Evolutionary conservation across 2,329 filamentous ascomycete genomes (phyloP).

Genomic region (Colletotrichum gloeosporioides): DNA sequence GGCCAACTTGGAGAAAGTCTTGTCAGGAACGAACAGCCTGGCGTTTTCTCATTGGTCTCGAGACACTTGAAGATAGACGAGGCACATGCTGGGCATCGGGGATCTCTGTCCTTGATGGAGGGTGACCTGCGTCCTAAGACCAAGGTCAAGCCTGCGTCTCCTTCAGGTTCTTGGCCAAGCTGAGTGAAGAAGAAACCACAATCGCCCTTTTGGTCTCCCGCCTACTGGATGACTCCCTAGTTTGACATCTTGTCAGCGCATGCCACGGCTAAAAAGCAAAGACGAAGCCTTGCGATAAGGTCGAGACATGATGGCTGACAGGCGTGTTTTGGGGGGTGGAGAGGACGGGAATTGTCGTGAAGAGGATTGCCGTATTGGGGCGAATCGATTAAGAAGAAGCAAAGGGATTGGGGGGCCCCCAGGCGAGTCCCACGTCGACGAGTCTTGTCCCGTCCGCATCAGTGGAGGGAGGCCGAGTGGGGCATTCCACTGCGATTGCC

Average conservation of each 20-base stretch:
- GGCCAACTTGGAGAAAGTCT: not conserved
- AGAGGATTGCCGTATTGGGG: conserved; percentile 16
- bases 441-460: conserved; percentile 19
- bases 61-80: not conserved
- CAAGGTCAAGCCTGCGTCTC: not conserved
- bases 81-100: conserved; percentile 4
- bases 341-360: conserved; percentile 1
- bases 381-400: not conserved
- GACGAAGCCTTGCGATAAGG: not conserved
- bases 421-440: conserved; percentile 5
- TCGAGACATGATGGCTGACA: not conserved
- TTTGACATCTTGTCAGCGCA: not conserved
- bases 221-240: not conserved
- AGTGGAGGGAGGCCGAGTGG: not conserved
- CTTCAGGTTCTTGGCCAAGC: not conserved
- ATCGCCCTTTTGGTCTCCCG: not conserved
- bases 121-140: not conserved
- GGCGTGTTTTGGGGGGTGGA: not conserved
- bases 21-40: conserved; percentile 12
- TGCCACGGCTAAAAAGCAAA: not conserved
- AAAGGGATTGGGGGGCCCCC: not conserved
- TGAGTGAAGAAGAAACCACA: not conserved
- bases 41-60: not conserved
- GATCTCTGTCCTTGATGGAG: not conserved
- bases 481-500: conserved; percentile 7